These are phyloP conservation scores for Anthoceros angustus DNA, from an alignment of 225 moss, liverwort and hornwort species.

Conservation along the genomic window DNA sequence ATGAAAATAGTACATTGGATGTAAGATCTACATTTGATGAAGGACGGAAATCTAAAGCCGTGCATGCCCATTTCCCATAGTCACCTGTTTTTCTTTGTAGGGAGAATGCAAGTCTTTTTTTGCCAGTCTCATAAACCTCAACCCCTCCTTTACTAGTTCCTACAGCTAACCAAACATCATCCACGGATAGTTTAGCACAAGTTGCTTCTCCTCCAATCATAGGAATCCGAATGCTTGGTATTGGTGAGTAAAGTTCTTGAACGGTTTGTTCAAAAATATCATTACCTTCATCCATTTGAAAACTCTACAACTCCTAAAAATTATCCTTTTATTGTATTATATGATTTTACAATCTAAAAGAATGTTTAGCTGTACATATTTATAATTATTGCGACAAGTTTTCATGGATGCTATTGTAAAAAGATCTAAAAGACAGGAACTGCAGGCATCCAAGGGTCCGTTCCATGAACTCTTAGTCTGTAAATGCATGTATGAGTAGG, in stretches of 20 bases:
- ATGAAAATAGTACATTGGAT: neutral
- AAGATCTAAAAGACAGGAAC: neutral
- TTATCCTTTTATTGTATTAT: neutral
- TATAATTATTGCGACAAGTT: too few relatives aligned
- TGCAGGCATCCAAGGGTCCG: slow-evolving; percentile 18
- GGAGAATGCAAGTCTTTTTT: neutral
- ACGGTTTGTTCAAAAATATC: neutral
- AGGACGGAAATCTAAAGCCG: neutral
- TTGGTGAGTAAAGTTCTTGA: neutral
- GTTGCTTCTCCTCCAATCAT: neutral
- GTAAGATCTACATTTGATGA: neutral
- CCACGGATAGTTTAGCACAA: neutral
- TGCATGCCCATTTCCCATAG: neutral
- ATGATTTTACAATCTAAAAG: neutral
- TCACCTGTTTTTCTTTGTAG: slow-evolving; percentile 1
- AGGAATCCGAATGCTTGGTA: neutral
- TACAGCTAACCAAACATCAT: neutral
- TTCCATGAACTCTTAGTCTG: slow-evolving; percentile 72
- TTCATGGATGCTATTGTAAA: too few relatives aligned
- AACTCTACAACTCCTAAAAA: neutral
- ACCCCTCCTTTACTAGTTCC: neutral
- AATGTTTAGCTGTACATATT: neutral
- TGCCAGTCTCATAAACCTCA: neutral
- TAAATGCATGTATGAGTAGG: slow-evolving; percentile 83
- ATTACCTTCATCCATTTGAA: neutral